Conservation (phyloP, 139 green algal species). For the Micromonas commoda region DNA sequence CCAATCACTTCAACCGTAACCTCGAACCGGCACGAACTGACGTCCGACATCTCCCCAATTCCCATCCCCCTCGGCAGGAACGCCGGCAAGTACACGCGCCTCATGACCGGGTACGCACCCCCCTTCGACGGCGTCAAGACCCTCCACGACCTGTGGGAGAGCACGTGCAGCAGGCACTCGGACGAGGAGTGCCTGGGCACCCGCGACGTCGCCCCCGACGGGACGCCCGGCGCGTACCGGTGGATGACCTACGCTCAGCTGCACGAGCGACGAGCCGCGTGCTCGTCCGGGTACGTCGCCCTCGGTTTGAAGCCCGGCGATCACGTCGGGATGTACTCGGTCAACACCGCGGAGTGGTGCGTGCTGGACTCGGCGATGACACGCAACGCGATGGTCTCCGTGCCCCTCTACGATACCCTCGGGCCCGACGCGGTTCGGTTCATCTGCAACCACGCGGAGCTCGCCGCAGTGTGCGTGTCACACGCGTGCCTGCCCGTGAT, state of each 20-base stretch:
- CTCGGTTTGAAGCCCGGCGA: not conserved
- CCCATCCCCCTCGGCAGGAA: too few species aligned
- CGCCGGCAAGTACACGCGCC: not conserved
- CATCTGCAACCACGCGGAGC: slow-evolving; percentile 90
- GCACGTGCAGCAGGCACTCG: slow-evolving; percentile 49
- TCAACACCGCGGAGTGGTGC: slow-evolving; percentile 88
- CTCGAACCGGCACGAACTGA: too few species aligned
- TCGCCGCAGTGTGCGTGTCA: slow-evolving; percentile 35
- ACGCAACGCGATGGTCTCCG: slow-evolving; percentile 76
- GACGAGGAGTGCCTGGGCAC: slow-evolving; percentile 51
- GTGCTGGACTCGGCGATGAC: slow-evolving; percentile 75
- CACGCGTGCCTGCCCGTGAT: slow-evolving; percentile 59
- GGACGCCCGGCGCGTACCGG: not conserved
- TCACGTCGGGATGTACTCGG: slow-evolving; percentile 77
- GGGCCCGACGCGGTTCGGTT: slow-evolving; percentile 88
- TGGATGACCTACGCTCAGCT: slow-evolving; percentile 13
- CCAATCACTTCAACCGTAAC: not conserved
- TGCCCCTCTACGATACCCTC: slow-evolving; percentile 96
- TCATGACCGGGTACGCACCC: slow-evolving; percentile 65
- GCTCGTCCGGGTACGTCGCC: not conserved
- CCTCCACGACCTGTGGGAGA: slow-evolving; percentile 85
- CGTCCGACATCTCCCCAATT: too few species aligned
- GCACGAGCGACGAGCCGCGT: not conserved
- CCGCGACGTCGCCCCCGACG: not conserved
- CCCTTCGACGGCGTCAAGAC: slow-evolving; percentile 74